Conservation (phyloP, 371 early-diverging fungal species). For the Mucor irregularis region DNA sequence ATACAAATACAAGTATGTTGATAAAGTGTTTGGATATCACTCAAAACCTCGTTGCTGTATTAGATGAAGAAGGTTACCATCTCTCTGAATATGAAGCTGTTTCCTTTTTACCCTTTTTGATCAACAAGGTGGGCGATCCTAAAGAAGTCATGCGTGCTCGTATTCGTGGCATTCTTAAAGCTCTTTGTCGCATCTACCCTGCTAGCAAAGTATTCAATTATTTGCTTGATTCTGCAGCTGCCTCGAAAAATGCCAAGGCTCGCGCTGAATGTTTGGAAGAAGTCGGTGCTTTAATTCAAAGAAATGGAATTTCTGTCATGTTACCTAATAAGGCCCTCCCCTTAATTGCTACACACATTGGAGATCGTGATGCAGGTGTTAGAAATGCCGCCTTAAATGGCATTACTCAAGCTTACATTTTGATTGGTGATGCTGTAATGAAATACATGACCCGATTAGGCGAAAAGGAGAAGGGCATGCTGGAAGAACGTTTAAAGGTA, state of each 20-base stretch:
- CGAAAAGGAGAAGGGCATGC: slow-evolving; percentile 79
- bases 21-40: slow-evolving; percentile 80
- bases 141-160: slow-evolving; percentile 79
- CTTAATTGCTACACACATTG: slow-evolving; percentile 70
- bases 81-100: slow-evolving; percentile 81
- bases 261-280: slow-evolving; percentile 87
- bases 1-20: slow-evolving; percentile 84
- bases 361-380: slow-evolving; percentile 82
- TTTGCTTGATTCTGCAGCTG: slow-evolving; percentile 69
- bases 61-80: slow-evolving; percentile 62
- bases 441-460: slow-evolving; percentile 71
- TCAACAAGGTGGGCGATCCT: slow-evolving; percentile 78
- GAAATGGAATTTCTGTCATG: slow-evolving; percentile 73
- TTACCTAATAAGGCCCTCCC: slow-evolving; percentile 71
- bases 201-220: slow-evolving; percentile 72
- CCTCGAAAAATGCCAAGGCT: slow-evolving; percentile 79
- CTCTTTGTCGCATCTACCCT: slow-evolving; percentile 74
- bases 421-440: slow-evolving; percentile 74
- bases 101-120: slow-evolving; percentile 77
- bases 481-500: slow-evolving; percentile 79
- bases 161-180: slow-evolving; percentile 66
- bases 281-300: slow-evolving; percentile 70
- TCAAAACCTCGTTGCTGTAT: slow-evolving; percentile 64
- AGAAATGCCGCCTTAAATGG: slow-evolving; percentile 76
- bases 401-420: slow-evolving; percentile 71